Base-by-base conservation (phyloP, 306 rosid species). In the Quercus engelmannii region DNA sequence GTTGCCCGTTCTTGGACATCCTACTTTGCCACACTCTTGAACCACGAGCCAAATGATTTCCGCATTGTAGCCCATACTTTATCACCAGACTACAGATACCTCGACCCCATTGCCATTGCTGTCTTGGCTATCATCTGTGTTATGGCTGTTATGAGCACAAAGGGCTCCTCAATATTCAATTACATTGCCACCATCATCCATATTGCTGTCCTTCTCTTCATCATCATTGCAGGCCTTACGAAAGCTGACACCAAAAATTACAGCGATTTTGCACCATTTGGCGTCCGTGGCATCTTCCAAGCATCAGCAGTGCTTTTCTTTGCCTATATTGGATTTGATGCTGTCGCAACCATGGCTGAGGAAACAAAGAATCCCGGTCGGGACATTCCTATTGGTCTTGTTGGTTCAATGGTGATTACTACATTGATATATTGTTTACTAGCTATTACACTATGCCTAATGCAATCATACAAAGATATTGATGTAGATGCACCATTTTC, bases 1-100 rank as follows among this genome's bases (percentile, higher is more conserved):
- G 94, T 93, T 5, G 87, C 98, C 1, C 96, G 98, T 12, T 76
- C 98, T 1, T 93, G 97, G 98, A 93, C 98, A 3, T 93, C 98
- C 20, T 93, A 93, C 80, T 93, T 93, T 8, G 85, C 98, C 79
- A 89, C 98, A 31, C 91, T 93, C 2, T 88, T 89, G 80, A 87
- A 90, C 84, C 83, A 14, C 8, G 2, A 58, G 0, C 76, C 96
- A 5, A 83, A 87, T 0, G 91, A 87, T 74, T 91, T 93, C 38
- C 91, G 94, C 5, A 92, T 94, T 68, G 30, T 79, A 13, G 89
- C 79, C 30, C 25, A 69, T 5, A 13, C 10, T 3, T 70, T 91
- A 20, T 20, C 41, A 17, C 17, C 82, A 0, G 46, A 81, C 62
- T 91, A 86, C 71, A 80, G 79, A 64, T 78, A 82, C 30, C 97